Base-by-base conservation (phyloP, 1,139 yeast genomes). In the Pichia sp. region DNA sequence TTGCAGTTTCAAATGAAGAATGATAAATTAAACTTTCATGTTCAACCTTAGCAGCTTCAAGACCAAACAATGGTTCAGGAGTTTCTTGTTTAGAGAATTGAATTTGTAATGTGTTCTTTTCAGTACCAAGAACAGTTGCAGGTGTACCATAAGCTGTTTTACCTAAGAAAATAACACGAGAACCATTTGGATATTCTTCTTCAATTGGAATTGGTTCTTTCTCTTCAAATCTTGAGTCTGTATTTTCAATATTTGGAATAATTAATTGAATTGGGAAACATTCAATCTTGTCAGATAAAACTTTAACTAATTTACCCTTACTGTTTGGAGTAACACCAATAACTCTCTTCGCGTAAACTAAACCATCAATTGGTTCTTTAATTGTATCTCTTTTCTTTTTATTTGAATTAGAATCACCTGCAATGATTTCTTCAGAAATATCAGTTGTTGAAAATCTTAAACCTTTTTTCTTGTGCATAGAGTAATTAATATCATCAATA, bases 141-240 rank as follows among this genome's bases (percentile, higher is more conserved):
- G 94, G 83, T 22, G 87, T 74, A 37, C 98, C 98, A 58, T 86
- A 91, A 3, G 89, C 94, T 63, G 79, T 78, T 30, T 83, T 88
- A 31, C 97, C 95, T 48, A 91, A 68, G 58, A 86, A 86, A n/a
- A 89, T 75, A 30, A 80, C 91, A 43, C 77, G 76, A 0, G 85
- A 72, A 16, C 74, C 80, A 6, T 73, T 45, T 20, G 97, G 96
- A 62, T 74, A 91, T 59, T 91, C 97, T 50, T 83, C 77, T 8
- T 77, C 80, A 45, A 91, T 69, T 10, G 96, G 88, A 38, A 77
- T 59, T 4, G 97, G 88, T 2, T 81, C 77, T 50, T 80, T 78
- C 53, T 87, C 87, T 28, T 67, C 64, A 57, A 69, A 87, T 57
- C 99, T 74, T 48, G 67, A 70, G 60, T 91, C 98, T 53, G 76